phyloP scores from a whole-genome alignment of 1,284 basidiomycete genomes.

The Trichosporon coremiiforme region DNA sequence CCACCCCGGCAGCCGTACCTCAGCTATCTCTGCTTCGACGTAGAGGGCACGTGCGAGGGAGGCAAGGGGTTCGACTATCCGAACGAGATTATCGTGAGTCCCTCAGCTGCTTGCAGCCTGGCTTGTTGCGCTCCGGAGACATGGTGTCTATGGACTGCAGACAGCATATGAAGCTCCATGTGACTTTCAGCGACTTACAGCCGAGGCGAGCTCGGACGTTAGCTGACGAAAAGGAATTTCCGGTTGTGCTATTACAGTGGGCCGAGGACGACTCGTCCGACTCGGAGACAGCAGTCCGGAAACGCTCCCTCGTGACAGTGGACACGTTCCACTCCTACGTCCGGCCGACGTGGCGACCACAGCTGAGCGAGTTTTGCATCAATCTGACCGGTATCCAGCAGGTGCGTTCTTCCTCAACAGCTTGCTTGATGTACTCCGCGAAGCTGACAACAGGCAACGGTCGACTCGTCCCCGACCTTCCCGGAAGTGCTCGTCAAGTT shows the following conservation, averaged over 20 bases:
- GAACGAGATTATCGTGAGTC: conserved; percentile 88
- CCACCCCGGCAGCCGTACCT: conserved; percentile 44
- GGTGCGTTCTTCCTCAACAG: conserved; percentile 58
- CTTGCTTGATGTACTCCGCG: conserved; percentile 21
- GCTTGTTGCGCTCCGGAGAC: too few relatives aligned
- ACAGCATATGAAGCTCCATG: too few relatives aligned
- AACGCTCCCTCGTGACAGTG: conserved; percentile 32
- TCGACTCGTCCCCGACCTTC: conserved; percentile 77
- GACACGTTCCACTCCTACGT: conserved; percentile 86
- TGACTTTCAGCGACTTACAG: too few relatives aligned
- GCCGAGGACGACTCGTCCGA: conserved; percentile 56
- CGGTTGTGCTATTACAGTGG: conserved; percentile 82
- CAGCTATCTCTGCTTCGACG: conserved; percentile 60
- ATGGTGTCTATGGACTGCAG: too few relatives aligned
- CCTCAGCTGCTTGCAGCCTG: too few relatives aligned
- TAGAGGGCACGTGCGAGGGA: conserved; percentile 83
- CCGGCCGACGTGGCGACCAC: conserved; percentile 80
- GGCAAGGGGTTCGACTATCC: conserved; percentile 69
- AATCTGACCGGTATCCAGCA: conserved; percentile 88
- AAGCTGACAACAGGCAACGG: conserved; percentile 64
- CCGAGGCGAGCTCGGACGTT: too few relatives aligned
- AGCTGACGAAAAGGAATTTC: conserved; percentile 42
- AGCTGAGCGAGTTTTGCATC: conserved; percentile 79
- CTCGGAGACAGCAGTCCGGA: too few relatives aligned
- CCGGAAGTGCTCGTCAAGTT: conserved; percentile 68